Base-by-base conservation (phyloP, 2,329 filamentous ascomycete genomes). In the Aspergillus fijiensis region DNA sequence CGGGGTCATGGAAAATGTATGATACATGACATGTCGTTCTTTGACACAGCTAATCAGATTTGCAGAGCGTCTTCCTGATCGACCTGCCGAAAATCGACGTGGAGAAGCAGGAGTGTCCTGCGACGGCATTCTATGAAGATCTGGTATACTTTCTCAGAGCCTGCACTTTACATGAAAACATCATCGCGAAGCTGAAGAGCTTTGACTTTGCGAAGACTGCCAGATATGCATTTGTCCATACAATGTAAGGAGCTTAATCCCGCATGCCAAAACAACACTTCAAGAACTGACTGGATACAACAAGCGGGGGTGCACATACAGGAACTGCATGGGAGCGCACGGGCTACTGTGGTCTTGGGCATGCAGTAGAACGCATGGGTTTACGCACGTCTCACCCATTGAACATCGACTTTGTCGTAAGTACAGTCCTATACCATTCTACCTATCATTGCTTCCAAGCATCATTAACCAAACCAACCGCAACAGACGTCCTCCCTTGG, bases 131-230 rank as follows among this genome's bases (percentile, higher is more conserved):
- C 72, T 85, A 85, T 21, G 82, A 85, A 60, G 89, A 94, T 47
- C 79, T 97, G 27, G 74, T 84, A 23, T 84, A 86, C 69, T 96
- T 95, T 69, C 77, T 96, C 3, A 76, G 80, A 59, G 88, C 87
- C 9, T 86, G 88, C 68, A 85, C 84, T 0, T 73, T 96, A 7
- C 83, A 88, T 3, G 79, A 85, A 16, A 83, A 82, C 21, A 82
- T 96, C 49, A 76, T 91, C 33, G 76, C 81, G 4, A 93, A 91
- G 55, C 76, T 98, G 5, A 76, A 83, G 23, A 87, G 85, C 33
- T 98, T 96, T 74, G 92, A 98, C 74, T 98, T 96, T 70, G 83
- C 85, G 2, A 82, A 84, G 61, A 96, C 94, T 0, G 75, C 77
- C 11, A 79, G 85, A 33, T 83, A 96, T 64, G 89, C 86, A 1